Evolutionary conservation across 2,329 filamentous ascomycete genomes (phyloP).

Genomic region (Fusarium zealandicum): DNA sequence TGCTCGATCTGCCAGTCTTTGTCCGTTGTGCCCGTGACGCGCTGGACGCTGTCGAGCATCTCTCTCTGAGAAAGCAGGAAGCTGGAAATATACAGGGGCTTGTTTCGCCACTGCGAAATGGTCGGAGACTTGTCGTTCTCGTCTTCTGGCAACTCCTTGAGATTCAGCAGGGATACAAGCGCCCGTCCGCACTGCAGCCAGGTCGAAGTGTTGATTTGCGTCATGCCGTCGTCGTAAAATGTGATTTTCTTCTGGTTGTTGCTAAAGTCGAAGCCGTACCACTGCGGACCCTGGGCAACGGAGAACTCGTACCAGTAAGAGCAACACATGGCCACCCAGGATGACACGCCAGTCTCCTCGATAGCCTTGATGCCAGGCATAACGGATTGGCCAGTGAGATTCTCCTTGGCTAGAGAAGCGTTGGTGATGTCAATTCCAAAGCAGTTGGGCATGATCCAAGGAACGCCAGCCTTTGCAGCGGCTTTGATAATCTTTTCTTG

Average conservation of each 20-base stretch:
- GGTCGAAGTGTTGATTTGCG: conserved; percentile 64
- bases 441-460: conserved; percentile 63
- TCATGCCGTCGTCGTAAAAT: conserved; percentile 64
- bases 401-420: conserved; percentile 48
- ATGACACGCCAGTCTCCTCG: conserved; percentile 49
- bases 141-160: conserved; percentile 55
- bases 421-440: conserved; percentile 53
- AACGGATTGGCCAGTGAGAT: conserved; percentile 35
- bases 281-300: conserved; percentile 47
- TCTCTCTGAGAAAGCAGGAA: conserved; percentile 68
- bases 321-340: conserved; percentile 60
- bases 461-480: conserved; percentile 61
- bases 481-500: conserved; percentile 60
- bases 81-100: conserved; percentile 58
- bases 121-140: conserved; percentile 43
- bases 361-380: conserved; percentile 47
- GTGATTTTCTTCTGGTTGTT: conserved; percentile 48
- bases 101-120: conserved; percentile 50
- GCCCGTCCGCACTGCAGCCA: conserved; percentile 65
- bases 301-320: conserved; percentile 65
- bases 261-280: conserved; percentile 58
- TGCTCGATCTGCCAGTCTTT: conserved; percentile 58
- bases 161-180: conserved; percentile 56
- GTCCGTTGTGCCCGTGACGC: conserved; percentile 64
- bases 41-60: conserved; percentile 67